Evolutionary conservation across 2,329 filamentous ascomycete genomes (phyloP).

Genomic region (Ophiostoma australiae): DNA sequence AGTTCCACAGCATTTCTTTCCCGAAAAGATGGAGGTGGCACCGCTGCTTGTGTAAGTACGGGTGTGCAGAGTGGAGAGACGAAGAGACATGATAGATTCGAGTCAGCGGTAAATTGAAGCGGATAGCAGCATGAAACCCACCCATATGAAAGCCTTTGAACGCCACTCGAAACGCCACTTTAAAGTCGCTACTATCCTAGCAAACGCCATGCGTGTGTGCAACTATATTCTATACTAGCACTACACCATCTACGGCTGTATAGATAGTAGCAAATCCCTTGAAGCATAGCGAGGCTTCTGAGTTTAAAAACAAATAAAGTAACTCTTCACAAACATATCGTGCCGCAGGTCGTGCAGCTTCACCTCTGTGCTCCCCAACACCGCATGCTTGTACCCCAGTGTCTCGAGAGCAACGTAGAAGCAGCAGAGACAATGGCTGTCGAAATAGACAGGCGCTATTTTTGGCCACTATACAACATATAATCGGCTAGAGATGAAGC

Average conservation of each 20-base stretch:
- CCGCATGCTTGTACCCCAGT: not conserved
- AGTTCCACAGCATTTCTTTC: not conserved
- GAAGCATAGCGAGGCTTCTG: not conserved
- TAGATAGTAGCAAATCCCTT: not conserved
- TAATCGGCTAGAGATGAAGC: not conserved
- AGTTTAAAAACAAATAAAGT: too few species aligned
- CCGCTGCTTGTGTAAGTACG: not conserved
- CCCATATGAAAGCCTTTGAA: not conserved
- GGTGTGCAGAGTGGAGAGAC: not conserved
- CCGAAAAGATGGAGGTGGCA: slow-evolving; percentile 12
- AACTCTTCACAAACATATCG: not conserved
- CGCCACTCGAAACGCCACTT: not conserved
- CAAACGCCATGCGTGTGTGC: not conserved
- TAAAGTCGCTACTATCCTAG: not conserved
- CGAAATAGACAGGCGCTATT: not conserved
- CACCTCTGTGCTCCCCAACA: not conserved
- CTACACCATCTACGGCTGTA: not conserved
- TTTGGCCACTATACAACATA: not conserved
- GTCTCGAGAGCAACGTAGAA: not conserved
- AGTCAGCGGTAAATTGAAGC: not conserved
- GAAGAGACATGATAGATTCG: not conserved
- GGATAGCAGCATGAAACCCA: not conserved
- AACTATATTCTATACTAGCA: not conserved
- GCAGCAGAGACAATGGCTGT: not conserved
- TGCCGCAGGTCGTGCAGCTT: not conserved